Evolutionary conservation across 352 stramenopile species (phyloP), one percentile per base, ranked within the genome.

Genomic region (Phytophthora quininea): DNA sequence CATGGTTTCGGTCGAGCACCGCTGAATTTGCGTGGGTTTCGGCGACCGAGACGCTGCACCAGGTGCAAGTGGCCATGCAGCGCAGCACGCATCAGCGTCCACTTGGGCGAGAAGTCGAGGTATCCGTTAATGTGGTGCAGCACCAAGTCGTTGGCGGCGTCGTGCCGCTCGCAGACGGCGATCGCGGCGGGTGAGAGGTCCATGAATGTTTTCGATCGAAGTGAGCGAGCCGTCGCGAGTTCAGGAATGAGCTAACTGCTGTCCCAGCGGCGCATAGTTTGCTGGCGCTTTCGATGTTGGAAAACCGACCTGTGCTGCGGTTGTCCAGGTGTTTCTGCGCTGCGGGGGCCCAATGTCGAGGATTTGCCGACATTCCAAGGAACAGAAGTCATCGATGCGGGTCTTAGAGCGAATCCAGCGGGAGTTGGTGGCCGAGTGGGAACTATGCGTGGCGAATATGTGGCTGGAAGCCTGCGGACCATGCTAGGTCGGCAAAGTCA

Each of bases 1-100:
- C 77, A 91, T 91, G 31, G 82, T 73, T 38, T 88, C 80, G 8
- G 71, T 54, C 64, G 72, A 85, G 70, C 80, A 89, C 15, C 52
- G 58, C 55, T 91, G 73, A 88, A 88, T 3, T 73, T 53, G 6
- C 45, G 30, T 0, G 82, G 76, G 10, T 71, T 55, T 3, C 71
- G 71, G 1, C 58, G 52, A 70, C 76, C 86, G 11, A 91, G 57
- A 1, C 75, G 74, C 67, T 83, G 54, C 37, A 89, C 80, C 32
- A 89, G 62, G 8, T 82, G 67, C 51, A 82, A 40, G 40, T 89
- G 78, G 24, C 85, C 85, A 2, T 50, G 54, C 11, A 93, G 65
- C 3, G 82, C 72, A 27, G 85, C 85, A 6, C 72, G 66, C 64
- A 79, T 86, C 51, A 91, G 64, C 48, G 61, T 77, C 76, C 85